Evolutionary conservation across 1,139 yeast species (phyloP), one percentile per base, ranked within the genome.

Genomic region (Scheffersomyces quercinus): DNA sequence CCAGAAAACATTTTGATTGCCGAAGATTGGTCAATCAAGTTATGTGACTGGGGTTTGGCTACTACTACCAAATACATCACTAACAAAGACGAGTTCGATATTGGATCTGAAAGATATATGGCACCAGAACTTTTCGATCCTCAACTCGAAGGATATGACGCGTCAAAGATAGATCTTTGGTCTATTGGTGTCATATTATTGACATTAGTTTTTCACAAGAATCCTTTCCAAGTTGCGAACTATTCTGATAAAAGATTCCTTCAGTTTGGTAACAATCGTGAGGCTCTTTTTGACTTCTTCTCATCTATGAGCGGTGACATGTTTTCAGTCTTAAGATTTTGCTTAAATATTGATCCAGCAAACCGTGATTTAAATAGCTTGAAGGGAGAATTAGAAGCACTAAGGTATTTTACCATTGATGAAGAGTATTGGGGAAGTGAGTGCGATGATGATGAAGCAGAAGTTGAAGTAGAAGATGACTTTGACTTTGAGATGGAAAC

Each of bases 51-150:
- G 93, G 97, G 97, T 3, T 73, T 89, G 56, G 96, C 96, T 2
- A 85, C 97, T 2, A 81, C 86, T 13, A 70, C 76, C 28, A 68
- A 70, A 41, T 67, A 68, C 37, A 83, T 90, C 55, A 67, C 79
- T 35, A 62, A 71, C 50, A 59, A 55, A 33, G 61, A 57, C 40
- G 97, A 91, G 57, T 88, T 90, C 62, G 97, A 91, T 51, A 88
- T 91, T 46, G 99, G 99, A 20, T 83, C 93, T 39, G 97, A 91
- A 64, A 75, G 97, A 48, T 93, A 93, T 65, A 93, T 93, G 99
- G 96, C 98, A 0, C 99, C 99, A 0, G 99, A 93, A 61, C 71
- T 91, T 43, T 81, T 86, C 58, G 89, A 85, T 54, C 64, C 70
- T 24, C 75, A 79, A 41, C 70, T 81, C 39, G 79, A 78, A 35